Base-by-base conservation (phyloP, 306 rosid genomes). In the Glycine tomentella region DNA sequence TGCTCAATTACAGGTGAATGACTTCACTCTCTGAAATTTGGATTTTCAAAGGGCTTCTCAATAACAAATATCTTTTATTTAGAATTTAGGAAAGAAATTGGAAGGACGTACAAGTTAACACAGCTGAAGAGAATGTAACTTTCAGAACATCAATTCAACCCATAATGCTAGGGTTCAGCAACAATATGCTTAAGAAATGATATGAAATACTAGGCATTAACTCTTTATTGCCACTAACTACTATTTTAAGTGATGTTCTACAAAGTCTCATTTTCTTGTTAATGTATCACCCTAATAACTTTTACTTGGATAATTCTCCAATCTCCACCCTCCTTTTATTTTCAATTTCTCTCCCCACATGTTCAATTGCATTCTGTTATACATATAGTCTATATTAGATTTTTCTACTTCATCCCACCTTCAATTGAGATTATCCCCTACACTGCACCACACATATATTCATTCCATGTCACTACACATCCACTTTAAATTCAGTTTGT, bases 101-200 rank as follows among this genome's bases (percentile, higher is more conserved):
- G 13, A 15, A 68, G 53, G 53, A 45, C 8, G 4, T 68, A 4
- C 74, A 68, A 16, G 33, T 1, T 17, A 20, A 46, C 74, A 48
- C 42, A 69, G 34, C 57, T 46, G 25, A 46, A 69, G 16, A 44
- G 15, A 46, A 48, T 46, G 57, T 46, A 46, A 20, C 16, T 46
- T 65, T 15, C 48, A 40, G 70, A 31, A 50, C 76, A 50, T 71
- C 46, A 13, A 71, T 50, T 70, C 42, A 49, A 48, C 38, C 6
- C 58, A 8, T 4, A 3, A 49, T 31, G 45, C 77, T 36, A 8
- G 17, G 33, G 53, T 40, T 8, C 17, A 40, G 31, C 34, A 67
- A 38, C 51, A 38, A 5, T 36, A 14, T 56, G 67, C 52, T 53
- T 16, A 40, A 74, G 16, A 74, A 55, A 74, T 38, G 5, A 57